Evolutionary conservation across 352 stramenopile species (phyloP), one percentile per base, ranked within the genome.

Genomic region (Pythium aristosporum): DNA sequence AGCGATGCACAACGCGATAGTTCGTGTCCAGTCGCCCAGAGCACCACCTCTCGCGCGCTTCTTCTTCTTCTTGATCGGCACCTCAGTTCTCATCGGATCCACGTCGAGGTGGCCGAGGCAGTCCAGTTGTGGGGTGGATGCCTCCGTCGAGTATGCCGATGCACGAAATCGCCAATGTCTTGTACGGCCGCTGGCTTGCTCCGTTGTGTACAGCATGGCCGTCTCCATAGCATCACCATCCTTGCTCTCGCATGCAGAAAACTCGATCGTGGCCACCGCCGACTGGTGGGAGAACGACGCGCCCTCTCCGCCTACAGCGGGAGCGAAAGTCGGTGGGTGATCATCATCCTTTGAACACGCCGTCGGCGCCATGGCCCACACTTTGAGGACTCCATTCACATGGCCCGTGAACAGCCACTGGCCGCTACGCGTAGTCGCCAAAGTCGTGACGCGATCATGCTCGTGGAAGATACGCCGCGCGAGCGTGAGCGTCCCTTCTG

Each of bases 351-450:
- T 28, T 54, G 42, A 34, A 30, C 25, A 30, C 51, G n/a, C 9
- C 11, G 32, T 20, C 8, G 11, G 32, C 8, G 37, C 32, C 43
- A 59, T 67, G 36, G 75, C 80, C 85, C 85, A 94, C 10, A 89
- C 72, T 15, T 72, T 78, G 23, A 94, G 58, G 0, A 64, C 42
- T 15, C 81, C 81, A 23, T 67, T 75, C 2, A 2, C 36, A 30
- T 80, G 73, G 0, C 80, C 78, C 25, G 69, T 76, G 32, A 90
- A 72, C 20, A 94, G 63, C 85, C 85, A 94, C 18, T 75, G 55
- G 13, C 69, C 71, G 64, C 69, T 79, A 7, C 53, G 50, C 3
- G 68, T 77, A 18, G 86, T 36, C 0, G 69, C 20, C 44, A 91
- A 52, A 25, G 72, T 46, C 7, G 75, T 70, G 47, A 89, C 71